Evolutionary conservation across 75 land plant genomes (phyloP).

Genomic region (Azolla pinnata): DNA sequence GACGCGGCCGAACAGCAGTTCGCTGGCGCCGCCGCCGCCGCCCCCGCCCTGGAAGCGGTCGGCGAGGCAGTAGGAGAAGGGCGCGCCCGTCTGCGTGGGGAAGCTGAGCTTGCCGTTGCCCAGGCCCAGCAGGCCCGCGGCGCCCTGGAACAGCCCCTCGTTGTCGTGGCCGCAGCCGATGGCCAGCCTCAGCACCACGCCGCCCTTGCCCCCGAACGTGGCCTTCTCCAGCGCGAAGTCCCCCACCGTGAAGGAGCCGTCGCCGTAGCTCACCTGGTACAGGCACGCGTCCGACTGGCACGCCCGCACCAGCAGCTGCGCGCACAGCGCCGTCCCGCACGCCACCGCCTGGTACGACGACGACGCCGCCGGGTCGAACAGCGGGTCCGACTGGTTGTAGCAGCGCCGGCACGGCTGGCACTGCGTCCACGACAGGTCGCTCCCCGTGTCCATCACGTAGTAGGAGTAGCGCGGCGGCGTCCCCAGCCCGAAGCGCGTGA

Average conservation of each 20-base stretch:
- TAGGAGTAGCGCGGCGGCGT: slow-evolving; percentile 43
- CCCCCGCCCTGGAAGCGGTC: slow-evolving; percentile 26
- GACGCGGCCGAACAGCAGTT: slow-evolving; percentile 39
- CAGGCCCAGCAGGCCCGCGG: slow-evolving; percentile 78
- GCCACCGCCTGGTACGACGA: slow-evolving; percentile 43
- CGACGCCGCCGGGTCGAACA: slow-evolving; percentile 66
- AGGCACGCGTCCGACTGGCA: slow-evolving; percentile 39
- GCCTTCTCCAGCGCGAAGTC: slow-evolving; percentile 66
- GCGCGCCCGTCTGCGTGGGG: slow-evolving; percentile 53
- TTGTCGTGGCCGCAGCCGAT: slow-evolving; percentile 82
- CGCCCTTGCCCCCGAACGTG: slow-evolving; percentile 34
- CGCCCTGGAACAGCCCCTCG: slow-evolving; percentile 71
- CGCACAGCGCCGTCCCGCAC: slow-evolving; percentile 47
- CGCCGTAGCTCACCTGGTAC: slow-evolving; percentile 71
- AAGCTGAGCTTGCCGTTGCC: slow-evolving; percentile 62
- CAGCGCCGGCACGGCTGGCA: slow-evolving; percentile 72
- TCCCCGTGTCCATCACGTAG: slow-evolving; percentile 77
- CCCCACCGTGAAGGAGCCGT: slow-evolving; percentile 79
- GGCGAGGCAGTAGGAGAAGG: slow-evolving; percentile 64
- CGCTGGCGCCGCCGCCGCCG: slow-evolving; percentile 12
- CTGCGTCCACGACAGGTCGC: slow-evolving; percentile 76
- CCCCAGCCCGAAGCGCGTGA: slow-evolving; percentile 58
- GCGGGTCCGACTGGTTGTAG: slow-evolving; percentile 63
- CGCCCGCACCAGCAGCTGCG: slow-evolving; percentile 23
- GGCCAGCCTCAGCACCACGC: slow-evolving; percentile 42